Evolutionary conservation across 139 green algal genomes (phyloP).

Genomic region (Auxenochlorella protothecoides): DNA sequence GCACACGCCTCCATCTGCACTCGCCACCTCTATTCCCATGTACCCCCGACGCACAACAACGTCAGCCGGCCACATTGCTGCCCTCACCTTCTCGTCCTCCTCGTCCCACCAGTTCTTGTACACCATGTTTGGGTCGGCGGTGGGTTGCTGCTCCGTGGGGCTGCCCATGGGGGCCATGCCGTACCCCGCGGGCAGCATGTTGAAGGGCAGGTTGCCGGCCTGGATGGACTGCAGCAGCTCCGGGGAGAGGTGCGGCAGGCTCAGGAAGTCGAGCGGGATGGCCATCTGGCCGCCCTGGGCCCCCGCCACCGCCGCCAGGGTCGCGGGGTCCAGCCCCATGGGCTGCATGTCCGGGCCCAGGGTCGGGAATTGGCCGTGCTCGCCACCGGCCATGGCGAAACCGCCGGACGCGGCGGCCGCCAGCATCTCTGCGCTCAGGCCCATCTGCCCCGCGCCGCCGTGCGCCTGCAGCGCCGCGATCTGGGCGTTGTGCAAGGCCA

Average conservation of each 20-base stretch:
- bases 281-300: background rate
- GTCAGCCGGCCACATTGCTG: too few species aligned
- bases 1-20: too few species aligned
- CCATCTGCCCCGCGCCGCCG: slow-evolving; percentile 1
- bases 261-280: background rate
- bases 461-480: background rate
- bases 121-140: background rate
- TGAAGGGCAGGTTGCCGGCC: background rate
- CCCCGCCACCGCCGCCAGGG: background rate
- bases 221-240: background rate
- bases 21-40: too few species aligned
- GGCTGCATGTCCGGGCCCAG: too few species aligned
- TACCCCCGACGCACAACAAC: too few species aligned
- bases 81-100: slow-evolving; percentile 19
- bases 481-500: too few species aligned
- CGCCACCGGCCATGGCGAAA: too few species aligned
- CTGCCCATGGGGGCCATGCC: background rate
- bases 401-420: too few species aligned
- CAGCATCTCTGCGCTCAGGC: slow-evolving; percentile 13
- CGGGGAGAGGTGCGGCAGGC: background rate
- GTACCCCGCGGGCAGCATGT: background rate
- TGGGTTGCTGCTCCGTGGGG: background rate
- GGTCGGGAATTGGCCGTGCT: too few species aligned
- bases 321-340: too few species aligned
- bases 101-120: slow-evolving; percentile 37